phyloP scores from a whole-genome alignment of 148 eudicot species.

The Limonium bicolor region DNA sequence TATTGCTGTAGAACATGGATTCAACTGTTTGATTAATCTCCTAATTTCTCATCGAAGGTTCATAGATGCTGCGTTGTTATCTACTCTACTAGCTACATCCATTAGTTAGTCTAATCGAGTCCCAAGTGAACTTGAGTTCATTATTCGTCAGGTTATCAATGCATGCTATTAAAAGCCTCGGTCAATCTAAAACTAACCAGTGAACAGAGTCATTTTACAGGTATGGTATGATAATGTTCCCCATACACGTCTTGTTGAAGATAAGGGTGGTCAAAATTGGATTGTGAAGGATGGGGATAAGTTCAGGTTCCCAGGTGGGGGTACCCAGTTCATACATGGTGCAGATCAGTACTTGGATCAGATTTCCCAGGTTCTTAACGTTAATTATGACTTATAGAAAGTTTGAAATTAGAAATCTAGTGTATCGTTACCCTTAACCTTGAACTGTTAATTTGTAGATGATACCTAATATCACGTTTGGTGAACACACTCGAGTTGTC shows the following conservation, averaged over 20 bases:
- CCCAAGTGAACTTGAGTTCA: background rate
- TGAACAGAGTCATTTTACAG: conserved; percentile 18
- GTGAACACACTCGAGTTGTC: conserved; percentile 38
- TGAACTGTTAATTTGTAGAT: conserved; percentile 41
- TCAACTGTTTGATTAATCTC: background rate
- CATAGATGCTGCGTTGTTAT: background rate
- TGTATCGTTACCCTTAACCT: too few species aligned
- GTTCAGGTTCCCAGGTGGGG: conserved; percentile 46
- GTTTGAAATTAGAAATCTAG: too few species aligned
- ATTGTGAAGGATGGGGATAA: conserved; percentile 40
- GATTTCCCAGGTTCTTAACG: conserved; percentile 40
- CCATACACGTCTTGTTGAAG: conserved; percentile 42
- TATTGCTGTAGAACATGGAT: too few species aligned
- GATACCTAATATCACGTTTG: conserved; percentile 61
- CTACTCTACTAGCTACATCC: background rate
- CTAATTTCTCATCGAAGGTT: background rate
- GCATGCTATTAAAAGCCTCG: background rate
- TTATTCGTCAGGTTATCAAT: background rate
- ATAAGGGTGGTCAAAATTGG: conserved; percentile 59
- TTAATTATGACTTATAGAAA: background rate
- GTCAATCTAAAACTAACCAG: too few species aligned
- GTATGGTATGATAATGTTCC: conserved; percentile 67
- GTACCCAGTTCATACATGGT: conserved; percentile 51
- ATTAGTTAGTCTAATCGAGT: background rate
- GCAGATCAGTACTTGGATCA: conserved; percentile 66